Percentiles rank a stretch among this genome's conserved stretches.
Conservation (phyloP, 2,329 filamentous ascomycete genomes). For the Epichloe scottii region DNA sequence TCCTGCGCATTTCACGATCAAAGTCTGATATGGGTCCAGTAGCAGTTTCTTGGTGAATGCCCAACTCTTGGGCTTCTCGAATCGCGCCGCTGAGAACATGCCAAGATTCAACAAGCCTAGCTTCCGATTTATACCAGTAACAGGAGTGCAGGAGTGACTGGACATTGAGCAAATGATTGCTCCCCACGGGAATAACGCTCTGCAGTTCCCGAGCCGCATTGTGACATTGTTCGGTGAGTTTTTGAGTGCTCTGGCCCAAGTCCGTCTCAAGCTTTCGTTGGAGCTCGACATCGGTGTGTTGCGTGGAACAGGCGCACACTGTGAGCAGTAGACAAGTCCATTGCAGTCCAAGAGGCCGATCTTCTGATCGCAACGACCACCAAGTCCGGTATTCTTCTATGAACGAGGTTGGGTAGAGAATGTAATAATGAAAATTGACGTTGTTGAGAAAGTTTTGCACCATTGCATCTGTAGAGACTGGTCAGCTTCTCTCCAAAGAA, state of each 20-base stretch:
- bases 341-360: constrained; percentile 20
- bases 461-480: constrained; percentile 17
- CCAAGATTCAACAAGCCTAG: constrained; percentile 25
- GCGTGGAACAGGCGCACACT: constrained; percentile 25
- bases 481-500: background rate
- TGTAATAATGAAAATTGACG: constrained; percentile 28
- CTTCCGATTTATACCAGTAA: constrained; percentile 26
- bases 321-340: constrained; percentile 27
- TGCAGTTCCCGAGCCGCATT: constrained; percentile 20
- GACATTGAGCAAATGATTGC: constrained; percentile 21
- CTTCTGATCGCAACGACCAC: constrained; percentile 19
- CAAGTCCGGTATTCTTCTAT: constrained; percentile 23
- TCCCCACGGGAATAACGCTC: constrained; percentile 19
- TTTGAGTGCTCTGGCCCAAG: constrained; percentile 16
- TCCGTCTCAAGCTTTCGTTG: constrained; percentile 19
- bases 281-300: constrained; percentile 20
- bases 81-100: constrained; percentile 23
- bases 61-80: constrained; percentile 23
- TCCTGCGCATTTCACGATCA: constrained; percentile 23
- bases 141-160: constrained; percentile 25
- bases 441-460: constrained; percentile 25
- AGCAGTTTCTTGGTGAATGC: constrained; percentile 21
- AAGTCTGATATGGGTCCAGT: constrained; percentile 18
- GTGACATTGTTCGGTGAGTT: constrained; percentile 21
- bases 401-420: constrained; percentile 23